phyloP scores from a whole-genome alignment of 345 rosid species.

The Turnera subulata region DNA sequence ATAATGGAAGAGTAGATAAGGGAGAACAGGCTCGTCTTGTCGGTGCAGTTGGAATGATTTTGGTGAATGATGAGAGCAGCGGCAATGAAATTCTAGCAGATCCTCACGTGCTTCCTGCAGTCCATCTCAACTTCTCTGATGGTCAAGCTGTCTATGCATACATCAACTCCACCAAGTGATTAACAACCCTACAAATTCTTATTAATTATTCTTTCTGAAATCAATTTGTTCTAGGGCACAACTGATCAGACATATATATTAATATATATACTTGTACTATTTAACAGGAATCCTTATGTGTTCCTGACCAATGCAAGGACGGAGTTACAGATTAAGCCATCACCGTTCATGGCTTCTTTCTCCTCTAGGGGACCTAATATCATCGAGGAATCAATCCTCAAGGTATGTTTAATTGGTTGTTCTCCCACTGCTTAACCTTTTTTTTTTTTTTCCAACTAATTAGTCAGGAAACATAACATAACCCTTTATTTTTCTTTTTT shows the following conservation, averaged over 20 bases:
- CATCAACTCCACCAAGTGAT: constrained; percentile 42
- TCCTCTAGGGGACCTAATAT: constrained; percentile 22
- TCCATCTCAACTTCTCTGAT: constrained; percentile 34
- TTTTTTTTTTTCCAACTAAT: not conserved
- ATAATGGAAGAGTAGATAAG: constrained; percentile 22
- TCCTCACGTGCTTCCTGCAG: constrained; percentile 44
- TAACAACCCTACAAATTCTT: not conserved
- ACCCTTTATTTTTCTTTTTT: not conserved
- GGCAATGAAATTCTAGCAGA: constrained; percentile 31
- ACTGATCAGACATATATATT: too few relatives aligned
- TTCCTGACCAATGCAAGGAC: constrained; percentile 6
- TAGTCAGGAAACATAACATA: too few relatives aligned
- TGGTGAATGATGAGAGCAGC: constrained; percentile 26
- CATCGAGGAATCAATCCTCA: constrained; percentile 34
- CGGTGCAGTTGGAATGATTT: constrained; percentile 55
- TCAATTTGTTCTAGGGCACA: too few relatives aligned
- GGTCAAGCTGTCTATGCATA: constrained; percentile 34
- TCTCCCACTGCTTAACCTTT: not conserved
- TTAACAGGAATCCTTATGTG: constrained; percentile 26
- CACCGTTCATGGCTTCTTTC: constrained; percentile 21
- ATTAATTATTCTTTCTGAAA: too few relatives aligned
- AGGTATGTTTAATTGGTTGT: constrained; percentile 16
- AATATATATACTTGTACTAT: not conserved
- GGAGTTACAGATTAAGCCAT: constrained; percentile 1
- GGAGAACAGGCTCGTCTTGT: constrained; percentile 33